These are phyloP conservation scores for Candida neerlandica DNA, from an alignment of 1,139 yeast genomes.

Conservation along the genomic window DNA sequence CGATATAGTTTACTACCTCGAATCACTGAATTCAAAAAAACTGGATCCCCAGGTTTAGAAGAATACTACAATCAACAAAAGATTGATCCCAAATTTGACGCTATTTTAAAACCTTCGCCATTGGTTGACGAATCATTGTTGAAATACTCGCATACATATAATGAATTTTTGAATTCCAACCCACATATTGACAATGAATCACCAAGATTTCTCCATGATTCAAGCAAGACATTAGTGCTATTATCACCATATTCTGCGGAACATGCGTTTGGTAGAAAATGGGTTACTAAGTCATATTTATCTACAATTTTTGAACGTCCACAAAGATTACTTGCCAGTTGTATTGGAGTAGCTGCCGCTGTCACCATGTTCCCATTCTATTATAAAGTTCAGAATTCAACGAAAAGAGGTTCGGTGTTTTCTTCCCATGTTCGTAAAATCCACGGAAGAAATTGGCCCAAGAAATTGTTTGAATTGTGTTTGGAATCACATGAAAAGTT, in stretches of 20 bases:
- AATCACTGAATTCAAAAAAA: conserved; percentile 13
- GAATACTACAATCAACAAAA: conserved; percentile 17
- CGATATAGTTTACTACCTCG: conserved; percentile 34
- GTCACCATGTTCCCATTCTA: conserved; percentile 67
- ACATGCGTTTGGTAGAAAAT: conserved; percentile 72
- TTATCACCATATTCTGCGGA: conserved; percentile 63
- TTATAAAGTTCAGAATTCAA: conserved; percentile 54
- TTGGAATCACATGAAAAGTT: conserved; percentile 59
- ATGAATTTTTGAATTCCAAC: conserved; percentile 52
- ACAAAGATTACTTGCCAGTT: conserved; percentile 73
- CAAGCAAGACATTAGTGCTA: conserved; percentile 54
- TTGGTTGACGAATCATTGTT: conserved; percentile 39
- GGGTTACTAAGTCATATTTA: conserved; percentile 73
- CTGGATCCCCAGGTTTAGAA: conserved; percentile 19
- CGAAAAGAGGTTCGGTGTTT: conserved; percentile 48
- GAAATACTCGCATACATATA: conserved; percentile 45
- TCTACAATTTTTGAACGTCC: conserved; percentile 84
- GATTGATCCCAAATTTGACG: conserved; percentile 25
- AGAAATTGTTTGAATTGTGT: conserved; percentile 60
- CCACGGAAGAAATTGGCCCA: conserved; percentile 80
- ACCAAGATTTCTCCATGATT: conserved; percentile 45
- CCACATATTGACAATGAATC: conserved; percentile 58
- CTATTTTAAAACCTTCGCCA: conserved; percentile 34
- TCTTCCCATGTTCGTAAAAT: conserved; percentile 66
- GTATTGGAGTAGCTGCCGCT: conserved; percentile 80